Evolutionary conservation across 2,329 filamentous ascomycete species (phyloP), one percentile per base, ranked within the genome.

Genomic region (Zymoseptoria tritici): DNA sequence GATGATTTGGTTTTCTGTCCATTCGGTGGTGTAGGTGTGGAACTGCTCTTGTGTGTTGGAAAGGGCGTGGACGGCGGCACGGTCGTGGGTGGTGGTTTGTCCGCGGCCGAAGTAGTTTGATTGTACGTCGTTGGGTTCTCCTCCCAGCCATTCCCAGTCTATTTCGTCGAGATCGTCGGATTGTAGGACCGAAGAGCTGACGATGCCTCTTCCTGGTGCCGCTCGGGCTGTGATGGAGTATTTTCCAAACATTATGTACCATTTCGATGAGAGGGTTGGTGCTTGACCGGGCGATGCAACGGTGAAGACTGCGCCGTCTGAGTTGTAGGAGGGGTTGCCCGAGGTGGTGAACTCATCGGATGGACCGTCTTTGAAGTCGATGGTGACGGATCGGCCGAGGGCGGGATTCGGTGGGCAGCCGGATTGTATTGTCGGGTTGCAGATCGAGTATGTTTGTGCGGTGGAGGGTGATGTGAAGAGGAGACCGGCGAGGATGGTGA

Each of bases 161-260:
- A 99, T 96, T 78, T 99, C 94, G 75, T 99, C 94, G 52, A 97
- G 83, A 69, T 85, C 84, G 74, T 97, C 93, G 13, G 92, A 97
- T 76, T 96, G 87, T 65, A 99, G 79, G 8, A 99, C 91, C 11
- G 94, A 83, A 52, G 91, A 94, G 74, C 90, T 96, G 65, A 99
- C 92, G 68, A 99, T 97, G 61, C 94, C 94, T 9, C 84, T 86
- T 7, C 94, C 94, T 0, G 91, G 87, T 9, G 94, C 91, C 24
- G 90, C 86, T 76, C 93, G 92, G 79, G 97, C 82, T 31, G 85
- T 87, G 66, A 92, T 84, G 66, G 96, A 89, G 71, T 97, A 89
- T 64, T 87, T 89, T 66, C 94, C 94, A 74, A 97, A 99, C 94
- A 99, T 97, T 78, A 99, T 96, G 81, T 97, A 97, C 84, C 96